Evolutionary conservation across 2,329 filamentous ascomycete species (phyloP), one percentile per base, ranked within the genome.

Genomic region (Sodiomyces alkalinus): DNA sequence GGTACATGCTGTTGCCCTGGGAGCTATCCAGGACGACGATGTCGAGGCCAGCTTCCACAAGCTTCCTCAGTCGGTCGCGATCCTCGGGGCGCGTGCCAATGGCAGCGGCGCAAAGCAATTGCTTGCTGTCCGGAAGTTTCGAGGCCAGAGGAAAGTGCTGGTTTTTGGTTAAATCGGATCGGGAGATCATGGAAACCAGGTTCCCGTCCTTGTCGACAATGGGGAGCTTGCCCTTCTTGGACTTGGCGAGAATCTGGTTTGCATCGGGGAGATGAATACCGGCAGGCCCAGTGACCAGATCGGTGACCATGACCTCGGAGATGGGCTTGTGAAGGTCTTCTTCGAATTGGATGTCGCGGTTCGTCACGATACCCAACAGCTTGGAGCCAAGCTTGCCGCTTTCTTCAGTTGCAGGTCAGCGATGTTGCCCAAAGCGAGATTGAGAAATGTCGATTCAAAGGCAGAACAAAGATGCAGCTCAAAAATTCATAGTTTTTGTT

Each of bases 131-230:
- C 33, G 86, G 82, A 21, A 93, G 74, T 67, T 98, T 98, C 30
- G 90, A 96, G 26, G 90, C 86, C 36, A 94, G 69, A 19, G 90
- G 90, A 60, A 92, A 98, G 62, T 96, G 77, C 37, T 93, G 71
- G 64, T 98, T 98, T 72, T 98, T 98, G 66, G 86, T 94, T 59
- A 98, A 62, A 59, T 98, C 90, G 45, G 86, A 93, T 45, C 90
- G 75, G 38, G 81, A 86, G 51, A 94, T 78, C 64, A 92, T 79
- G 41, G 90, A 93, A 37, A 93, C 74, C 27, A 93, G 69, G 61
- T 92, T 92, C 49, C 76, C 77, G 28, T 75, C 60, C 47, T 73
- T 64, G 56, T 94, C 86, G 27, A 93, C 76, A 36, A 93, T 92
- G 36, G 86, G 86, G 34, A 94, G 74, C 66, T 94, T 94, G 59